phyloP scores from a whole-genome alignment of 176 grass and related monocot genomes.

The Cymbopogon citratus region DNA sequence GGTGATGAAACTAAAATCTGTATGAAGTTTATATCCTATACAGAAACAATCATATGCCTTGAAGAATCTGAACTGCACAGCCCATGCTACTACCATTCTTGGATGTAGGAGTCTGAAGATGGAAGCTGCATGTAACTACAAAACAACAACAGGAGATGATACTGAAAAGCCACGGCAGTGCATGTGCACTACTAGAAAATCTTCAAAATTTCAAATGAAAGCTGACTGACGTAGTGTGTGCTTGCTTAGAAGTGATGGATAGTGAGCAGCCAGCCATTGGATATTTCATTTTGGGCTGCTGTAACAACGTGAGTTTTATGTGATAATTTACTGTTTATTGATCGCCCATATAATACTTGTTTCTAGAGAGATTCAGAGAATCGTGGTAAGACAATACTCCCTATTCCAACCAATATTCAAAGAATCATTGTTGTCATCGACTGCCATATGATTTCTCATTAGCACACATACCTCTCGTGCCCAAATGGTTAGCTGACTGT shows the following conservation, averaged over 20 bases:
- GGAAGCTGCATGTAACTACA: conserved; percentile 90
- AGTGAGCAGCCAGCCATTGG: background rate
- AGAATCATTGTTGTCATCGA: too few species aligned
- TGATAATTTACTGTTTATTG: background rate
- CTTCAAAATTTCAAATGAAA: background rate
- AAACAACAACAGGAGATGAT: conserved; percentile 76
- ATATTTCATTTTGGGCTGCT: background rate
- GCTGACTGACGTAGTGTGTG: background rate
- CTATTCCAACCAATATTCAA: too few species aligned
- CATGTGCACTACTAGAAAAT: conserved; percentile 56
- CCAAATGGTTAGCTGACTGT: too few species aligned
- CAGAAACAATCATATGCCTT: background rate
- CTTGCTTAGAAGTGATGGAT: background rate
- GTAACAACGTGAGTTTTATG: background rate
- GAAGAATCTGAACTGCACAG: background rate
- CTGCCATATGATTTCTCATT: too few species aligned
- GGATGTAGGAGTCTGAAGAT: conserved; percentile 74
- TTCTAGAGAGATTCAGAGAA: background rate
- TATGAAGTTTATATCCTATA: background rate
- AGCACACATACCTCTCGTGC: too few species aligned
- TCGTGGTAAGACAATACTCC: background rate
- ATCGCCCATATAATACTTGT: background rate
- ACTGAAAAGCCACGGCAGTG: conserved; percentile 73
- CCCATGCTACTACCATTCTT: background rate
- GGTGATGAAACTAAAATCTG: conserved; percentile 41